Conservation (phyloP, 805 yeast species). For the Clavispora vitiphila region DNA sequence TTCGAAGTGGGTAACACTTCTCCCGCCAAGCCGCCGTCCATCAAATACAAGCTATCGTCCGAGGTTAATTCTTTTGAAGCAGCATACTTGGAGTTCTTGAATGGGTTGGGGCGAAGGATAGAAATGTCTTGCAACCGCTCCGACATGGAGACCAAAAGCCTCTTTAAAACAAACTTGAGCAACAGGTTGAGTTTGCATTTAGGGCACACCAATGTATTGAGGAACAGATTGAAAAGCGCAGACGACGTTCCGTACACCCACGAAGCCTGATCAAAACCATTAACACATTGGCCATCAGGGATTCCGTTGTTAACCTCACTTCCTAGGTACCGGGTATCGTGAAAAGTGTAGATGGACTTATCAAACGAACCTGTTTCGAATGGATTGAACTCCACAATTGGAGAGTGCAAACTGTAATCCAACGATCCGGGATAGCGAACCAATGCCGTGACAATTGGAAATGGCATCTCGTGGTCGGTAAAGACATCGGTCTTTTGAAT, state of each 20-base stretch:
- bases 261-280: constrained; percentile 38
- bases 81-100: constrained; percentile 26
- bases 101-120: constrained; percentile 33
- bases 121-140: constrained; percentile 27
- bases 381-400: constrained; percentile 38
- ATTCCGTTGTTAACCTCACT: constrained; percentile 28
- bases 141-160: constrained; percentile 24
- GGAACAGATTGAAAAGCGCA: constrained; percentile 33
- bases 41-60: constrained; percentile 29
- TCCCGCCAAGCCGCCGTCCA: constrained; percentile 39
- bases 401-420: constrained; percentile 30
- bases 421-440: constrained; percentile 32
- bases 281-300: constrained; percentile 24
- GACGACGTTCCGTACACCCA: constrained; percentile 37
- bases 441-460: constrained; percentile 32
- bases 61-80: constrained; percentile 19
- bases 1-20: constrained; percentile 33
- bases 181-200: constrained; percentile 22
- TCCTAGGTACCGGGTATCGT: constrained; percentile 35
- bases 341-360: constrained; percentile 32
- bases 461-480: constrained; percentile 36
- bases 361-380: constrained; percentile 41
- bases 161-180: constrained; percentile 21
- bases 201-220: constrained; percentile 31
- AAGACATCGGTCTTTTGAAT: constrained; percentile 24